These are phyloP conservation scores for Arctium lappa DNA, from an alignment of 129 eudicot genomes.

Conservation along the genomic window DNA sequence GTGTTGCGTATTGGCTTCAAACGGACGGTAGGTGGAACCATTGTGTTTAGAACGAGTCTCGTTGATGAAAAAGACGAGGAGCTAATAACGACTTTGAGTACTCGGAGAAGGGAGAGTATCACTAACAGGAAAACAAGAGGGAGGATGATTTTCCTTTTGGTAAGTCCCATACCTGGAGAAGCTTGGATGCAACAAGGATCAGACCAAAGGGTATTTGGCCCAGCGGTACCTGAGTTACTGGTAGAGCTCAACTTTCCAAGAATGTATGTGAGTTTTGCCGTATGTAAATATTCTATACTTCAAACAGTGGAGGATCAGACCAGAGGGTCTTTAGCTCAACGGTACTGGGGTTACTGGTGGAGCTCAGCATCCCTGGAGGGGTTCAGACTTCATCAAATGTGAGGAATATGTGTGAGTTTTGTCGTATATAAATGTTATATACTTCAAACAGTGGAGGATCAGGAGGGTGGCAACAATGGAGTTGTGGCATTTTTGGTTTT, in stretches of 20 bases:
- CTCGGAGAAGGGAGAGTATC: slow-evolving; percentile 48
- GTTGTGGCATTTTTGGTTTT: slow-evolving; percentile 45
- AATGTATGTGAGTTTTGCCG: too few species aligned
- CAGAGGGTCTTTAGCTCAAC: not conserved
- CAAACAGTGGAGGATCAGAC: not conserved
- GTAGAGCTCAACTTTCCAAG: too few species aligned
- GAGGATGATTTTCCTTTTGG: slow-evolving; percentile 51
- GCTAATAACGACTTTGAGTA: slow-evolving; percentile 39
- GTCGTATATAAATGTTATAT: not conserved
- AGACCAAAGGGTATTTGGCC: too few species aligned
- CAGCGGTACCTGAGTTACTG: too few species aligned
- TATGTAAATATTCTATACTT: not conserved
- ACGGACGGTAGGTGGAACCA: not conserved
- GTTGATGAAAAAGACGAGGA: slow-evolving; percentile 37
- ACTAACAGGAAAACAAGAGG: slow-evolving; percentile 50
- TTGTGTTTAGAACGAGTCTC: slow-evolving; percentile 7
- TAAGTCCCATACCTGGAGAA: slow-evolving; percentile 28
- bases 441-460: slow-evolving; percentile 4
- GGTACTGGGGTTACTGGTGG: not conserved
- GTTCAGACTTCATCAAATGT: not conserved
- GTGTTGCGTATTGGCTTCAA: not conserved
- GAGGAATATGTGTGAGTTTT: not conserved
- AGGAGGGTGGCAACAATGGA: slow-evolving; percentile 21
- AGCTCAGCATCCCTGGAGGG: not conserved
- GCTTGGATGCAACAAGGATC: not conserved